Percentiles rank a stretch among this genome's conserved stretches.
Evolutionary conservation across 768 basidiomycete species (phyloP).

Genomic region (Suillus subaureus): DNA sequence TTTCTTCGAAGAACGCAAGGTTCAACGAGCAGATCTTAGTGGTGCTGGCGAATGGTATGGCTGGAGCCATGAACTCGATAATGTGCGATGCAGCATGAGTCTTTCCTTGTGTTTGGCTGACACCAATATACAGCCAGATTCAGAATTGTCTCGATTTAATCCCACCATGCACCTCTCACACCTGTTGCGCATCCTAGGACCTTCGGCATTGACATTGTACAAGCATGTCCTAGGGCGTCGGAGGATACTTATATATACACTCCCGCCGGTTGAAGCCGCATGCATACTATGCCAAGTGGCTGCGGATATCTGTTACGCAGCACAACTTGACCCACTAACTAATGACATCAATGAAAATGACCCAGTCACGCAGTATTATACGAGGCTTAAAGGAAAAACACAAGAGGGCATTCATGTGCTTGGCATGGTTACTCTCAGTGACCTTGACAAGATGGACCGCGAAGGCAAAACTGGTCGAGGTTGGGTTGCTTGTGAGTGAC

Average conservation of each 20-base stretch:
- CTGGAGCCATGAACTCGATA: constrained; percentile 68
- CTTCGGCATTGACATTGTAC: constrained; percentile 76
- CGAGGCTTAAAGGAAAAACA: constrained; percentile 41
- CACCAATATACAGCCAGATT: constrained; percentile 16
- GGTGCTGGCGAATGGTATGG: constrained; percentile 65
- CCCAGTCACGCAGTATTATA: constrained; percentile 33
- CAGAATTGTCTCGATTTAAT: constrained; percentile 33
- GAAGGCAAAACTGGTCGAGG: constrained; percentile 65
- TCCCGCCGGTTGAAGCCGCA: constrained; percentile 78
- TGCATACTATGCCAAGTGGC: constrained; percentile 65
- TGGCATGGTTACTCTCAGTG: constrained; percentile 79
- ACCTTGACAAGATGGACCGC: constrained; percentile 60
- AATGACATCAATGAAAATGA: constrained; percentile 24
- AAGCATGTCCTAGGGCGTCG: constrained; percentile 76
- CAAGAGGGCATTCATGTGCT: constrained; percentile 65
- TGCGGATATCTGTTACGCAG: constrained; percentile 67
- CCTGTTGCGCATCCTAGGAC: constrained; percentile 75
- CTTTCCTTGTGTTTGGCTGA: not conserved
- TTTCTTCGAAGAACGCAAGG: constrained; percentile 70
- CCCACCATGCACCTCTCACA: constrained; percentile 77
- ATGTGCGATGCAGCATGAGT: constrained; percentile 36
- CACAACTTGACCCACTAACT: constrained; percentile 30
- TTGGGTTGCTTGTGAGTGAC: constrained; percentile 76
- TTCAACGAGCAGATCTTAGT: constrained; percentile 49
- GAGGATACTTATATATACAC: constrained; percentile 78